Conservation (phyloP, 2,329 filamentous ascomycete species). For the Fusarium secorum region DNA sequence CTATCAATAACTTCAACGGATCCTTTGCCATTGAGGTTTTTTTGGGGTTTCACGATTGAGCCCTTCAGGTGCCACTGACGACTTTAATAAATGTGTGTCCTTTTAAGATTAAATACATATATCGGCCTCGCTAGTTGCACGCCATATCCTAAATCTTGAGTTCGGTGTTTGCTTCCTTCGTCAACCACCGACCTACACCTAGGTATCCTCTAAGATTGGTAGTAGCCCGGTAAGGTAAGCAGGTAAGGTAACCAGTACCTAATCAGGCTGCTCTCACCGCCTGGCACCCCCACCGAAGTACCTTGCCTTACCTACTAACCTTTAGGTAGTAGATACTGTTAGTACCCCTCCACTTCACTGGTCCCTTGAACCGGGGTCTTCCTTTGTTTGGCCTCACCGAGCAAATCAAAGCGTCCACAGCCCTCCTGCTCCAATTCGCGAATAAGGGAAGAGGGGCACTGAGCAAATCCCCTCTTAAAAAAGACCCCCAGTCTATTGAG, state of each 20-base stretch:
- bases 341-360: not conserved
- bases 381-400: slow-evolving; percentile 40
- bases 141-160: not conserved
- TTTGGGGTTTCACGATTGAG: not conserved
- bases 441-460: slow-evolving; percentile 41
- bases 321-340: not conserved
- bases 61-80: not conserved
- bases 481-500: not conserved
- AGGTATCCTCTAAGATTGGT: not conserved
- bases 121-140: not conserved
- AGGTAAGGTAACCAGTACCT: not conserved
- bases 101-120: not conserved
- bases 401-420: slow-evolving; percentile 18
- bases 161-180: not conserved
- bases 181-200: not conserved
- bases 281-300: not conserved
- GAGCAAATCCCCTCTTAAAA: not conserved
- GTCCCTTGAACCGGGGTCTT: slow-evolving; percentile 7
- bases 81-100: not conserved
- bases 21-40: not conserved
- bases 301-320: no score
- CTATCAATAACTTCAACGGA: not conserved
- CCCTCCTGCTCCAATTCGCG: slow-evolving; percentile 5
- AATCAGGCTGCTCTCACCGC: not conserved
- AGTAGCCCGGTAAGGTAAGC: not conserved